These are phyloP conservation scores for Incumbomyces lentus DNA, from an alignment of 2,329 filamentous ascomycete species.

Conservation along the genomic window DNA sequence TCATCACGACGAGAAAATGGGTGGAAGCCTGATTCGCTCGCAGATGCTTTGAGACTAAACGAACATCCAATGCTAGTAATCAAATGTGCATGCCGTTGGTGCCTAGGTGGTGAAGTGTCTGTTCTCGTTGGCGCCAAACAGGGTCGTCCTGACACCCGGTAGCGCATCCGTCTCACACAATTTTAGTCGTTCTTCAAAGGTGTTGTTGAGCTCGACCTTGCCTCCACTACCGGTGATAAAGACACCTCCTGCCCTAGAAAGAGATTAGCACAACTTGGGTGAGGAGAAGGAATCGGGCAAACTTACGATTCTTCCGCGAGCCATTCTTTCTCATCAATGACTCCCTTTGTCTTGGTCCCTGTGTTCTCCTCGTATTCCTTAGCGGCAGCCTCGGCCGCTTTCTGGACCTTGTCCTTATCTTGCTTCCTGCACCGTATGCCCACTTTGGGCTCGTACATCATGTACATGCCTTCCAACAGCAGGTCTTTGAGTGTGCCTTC, in stretches of 20 bases:
- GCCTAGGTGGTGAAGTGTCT: constrained; percentile 87
- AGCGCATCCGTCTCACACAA: constrained; percentile 77
- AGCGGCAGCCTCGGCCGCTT: constrained; percentile 64
- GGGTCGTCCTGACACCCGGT: constrained; percentile 69
- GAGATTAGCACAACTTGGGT: constrained; percentile 9
- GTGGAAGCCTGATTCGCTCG: too few species aligned
- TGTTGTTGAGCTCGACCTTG: constrained; percentile 98
- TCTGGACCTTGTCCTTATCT: constrained; percentile 65
- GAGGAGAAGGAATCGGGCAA: neutral
- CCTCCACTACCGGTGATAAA: constrained; percentile 69
- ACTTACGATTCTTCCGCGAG: constrained; percentile 76
- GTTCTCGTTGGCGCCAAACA: constrained; percentile 93
- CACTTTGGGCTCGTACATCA: constrained; percentile 70
- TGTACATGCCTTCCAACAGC: constrained; percentile 82
- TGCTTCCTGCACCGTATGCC: constrained; percentile 65
- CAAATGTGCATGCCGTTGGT: neutral
- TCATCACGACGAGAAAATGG: too few species aligned
- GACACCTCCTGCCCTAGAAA: constrained; percentile 67
- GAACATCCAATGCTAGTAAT: too few species aligned
- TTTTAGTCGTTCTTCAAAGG: constrained; percentile 79
- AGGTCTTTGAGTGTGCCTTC: constrained; percentile 65
- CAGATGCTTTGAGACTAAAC: too few species aligned
- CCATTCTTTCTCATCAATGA: constrained; percentile 67
- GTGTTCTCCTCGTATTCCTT: constrained; percentile 75
- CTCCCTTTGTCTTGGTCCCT: constrained; percentile 58